Percentiles rank a stretch among this genome's conserved stretches.
Evolutionary conservation across 2,329 filamentous ascomycete genomes (phyloP).

Genomic region (Botryotinia globosa): DNA sequence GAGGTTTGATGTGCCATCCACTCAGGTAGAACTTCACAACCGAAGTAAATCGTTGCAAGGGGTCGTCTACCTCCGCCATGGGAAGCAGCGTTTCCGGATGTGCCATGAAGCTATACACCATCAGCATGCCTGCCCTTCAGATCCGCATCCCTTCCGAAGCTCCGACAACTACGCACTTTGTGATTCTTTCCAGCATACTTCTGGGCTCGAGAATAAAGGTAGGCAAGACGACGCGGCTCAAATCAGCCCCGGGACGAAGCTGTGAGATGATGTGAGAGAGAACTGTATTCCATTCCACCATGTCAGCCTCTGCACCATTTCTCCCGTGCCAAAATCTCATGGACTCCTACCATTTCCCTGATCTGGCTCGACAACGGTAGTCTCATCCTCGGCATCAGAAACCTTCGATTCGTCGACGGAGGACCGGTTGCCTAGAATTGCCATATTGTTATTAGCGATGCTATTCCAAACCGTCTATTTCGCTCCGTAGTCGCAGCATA

Average conservation of each 20-base stretch:
- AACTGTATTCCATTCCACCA: constrained; percentile 53
- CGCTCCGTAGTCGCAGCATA: not conserved
- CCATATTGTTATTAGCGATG: constrained; percentile 10
- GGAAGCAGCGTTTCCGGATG: constrained; percentile 93
- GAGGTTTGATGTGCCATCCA: constrained; percentile 97
- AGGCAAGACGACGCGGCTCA: constrained; percentile 89
- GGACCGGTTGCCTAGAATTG: constrained; percentile 43
- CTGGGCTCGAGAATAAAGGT: constrained; percentile 97
- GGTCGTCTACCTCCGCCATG: constrained; percentile 85
- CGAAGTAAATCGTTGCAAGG: constrained; percentile 82
- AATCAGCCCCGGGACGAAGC: constrained; percentile 87
- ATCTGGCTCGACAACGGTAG: constrained; percentile 80
- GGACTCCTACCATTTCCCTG: constrained; percentile 79
- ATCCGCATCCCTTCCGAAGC: not conserved
- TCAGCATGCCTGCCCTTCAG: constrained; percentile 22
- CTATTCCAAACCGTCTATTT: not conserved
- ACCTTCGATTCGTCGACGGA: constrained; percentile 36
- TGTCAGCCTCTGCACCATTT: constrained; percentile 23
- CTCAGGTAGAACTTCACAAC: constrained; percentile 98
- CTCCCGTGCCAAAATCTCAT: not conserved
- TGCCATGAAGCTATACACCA: constrained; percentile 82
- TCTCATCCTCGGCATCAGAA: constrained; percentile 61
- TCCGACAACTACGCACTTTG: constrained; percentile 65
- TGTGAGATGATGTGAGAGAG: constrained; percentile 97
- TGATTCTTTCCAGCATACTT: constrained; percentile 98